Base-by-base conservation (phyloP, 371 early-diverging fungal species). In the Capillidium heterosporum region DNA sequence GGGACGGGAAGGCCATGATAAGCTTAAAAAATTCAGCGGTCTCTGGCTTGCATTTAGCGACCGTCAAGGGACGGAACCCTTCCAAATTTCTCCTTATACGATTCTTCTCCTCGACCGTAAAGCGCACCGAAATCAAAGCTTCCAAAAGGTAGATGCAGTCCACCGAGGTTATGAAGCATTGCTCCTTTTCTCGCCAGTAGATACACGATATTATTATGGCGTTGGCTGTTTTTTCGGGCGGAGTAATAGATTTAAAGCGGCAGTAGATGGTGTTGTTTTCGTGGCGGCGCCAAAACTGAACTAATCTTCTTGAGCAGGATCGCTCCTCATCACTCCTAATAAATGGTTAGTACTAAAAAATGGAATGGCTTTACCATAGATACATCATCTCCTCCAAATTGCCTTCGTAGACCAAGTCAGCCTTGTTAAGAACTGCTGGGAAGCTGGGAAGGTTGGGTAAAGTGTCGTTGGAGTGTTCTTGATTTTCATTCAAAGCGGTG, bases 61-160 rank as follows among this genome's bases (percentile, higher is more conserved):
- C 80, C 0, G 87, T 87, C 43, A 81, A 62, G 1, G 88, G 88
- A 8, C 84, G 76, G 69, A 85, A 88, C 0, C 81, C 84, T 60
- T 88, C 88, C 7, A 87, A 68, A 44, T 86, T 87, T 59, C 88
- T 79, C 5, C 88, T 77, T 40, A 88, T 86, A 27, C 88, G 74
- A 62, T 87, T 88, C 68, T 88, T 88, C 62, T 86, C 87, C 61
- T 87, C 87, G 1, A 84, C 82, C 0, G 81, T 83, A 59, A 87
- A 85, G 10, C 80, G 72, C 7, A 81, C 79, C 0, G 76, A 81
- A 48, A 87, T 78, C 5, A 87, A 61, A 15, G 76, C 71, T 69
- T 85, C 87, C 31, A 87, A 67, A 47, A 85, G 62, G 60, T 78
- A 77, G 32, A 87, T 83, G 59, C 80, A 84, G 58, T 87, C 88